Percentiles rank a stretch among this genome's conserved stretches.
Evolutionary conservation across 1,284 basidiomycete genomes (phyloP).

Genomic region (Sphaerobolus stellatus): DNA sequence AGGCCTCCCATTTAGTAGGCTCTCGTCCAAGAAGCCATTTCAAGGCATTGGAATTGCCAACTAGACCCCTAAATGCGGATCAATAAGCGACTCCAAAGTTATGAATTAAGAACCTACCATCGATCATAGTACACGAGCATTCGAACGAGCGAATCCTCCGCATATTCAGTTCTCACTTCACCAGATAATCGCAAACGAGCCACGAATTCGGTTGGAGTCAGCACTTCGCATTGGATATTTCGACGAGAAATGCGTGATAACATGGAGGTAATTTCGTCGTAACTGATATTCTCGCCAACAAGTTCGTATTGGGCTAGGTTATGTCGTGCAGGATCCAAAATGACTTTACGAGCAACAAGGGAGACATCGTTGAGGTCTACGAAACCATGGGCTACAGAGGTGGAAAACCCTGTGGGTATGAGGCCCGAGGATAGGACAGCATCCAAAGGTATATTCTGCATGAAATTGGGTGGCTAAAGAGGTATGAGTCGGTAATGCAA

Average conservation of each 20-base stretch:
- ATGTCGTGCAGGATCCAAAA: constrained; percentile 28
- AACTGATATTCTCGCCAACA: constrained; percentile 28
- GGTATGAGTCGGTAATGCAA: neutral
- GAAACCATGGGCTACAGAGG: constrained; percentile 29
- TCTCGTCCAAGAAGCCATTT: constrained; percentile 33
- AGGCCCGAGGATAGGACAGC: constrained; percentile 12
- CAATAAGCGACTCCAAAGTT: neutral
- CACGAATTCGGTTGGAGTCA: neutral
- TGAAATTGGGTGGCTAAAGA: constrained; percentile 29
- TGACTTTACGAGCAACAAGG: constrained; percentile 24
- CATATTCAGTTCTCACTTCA: constrained; percentile 10
- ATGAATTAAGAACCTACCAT: constrained; percentile 19
- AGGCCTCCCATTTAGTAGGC: constrained; percentile 20
- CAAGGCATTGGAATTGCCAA: constrained; percentile 30
- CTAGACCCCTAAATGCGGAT: constrained; percentile 30
- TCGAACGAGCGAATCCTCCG: constrained; percentile 24
- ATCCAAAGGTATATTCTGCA: constrained; percentile 31
- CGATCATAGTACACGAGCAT: constrained; percentile 34
- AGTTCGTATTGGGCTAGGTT: constrained; percentile 33
- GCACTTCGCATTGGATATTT: neutral
- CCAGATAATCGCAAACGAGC: neutral
- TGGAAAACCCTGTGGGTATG: constrained; percentile 22
- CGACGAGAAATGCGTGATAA: neutral
- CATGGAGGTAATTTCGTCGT: constrained; percentile 12
- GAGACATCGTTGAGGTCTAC: constrained; percentile 32